Percentiles rank a stretch among this genome's conserved stretches.
These are phyloP conservation scores for Cyathus striatus DNA, from an alignment of 768 basidiomycete species.

Conservation along the genomic window DNA sequence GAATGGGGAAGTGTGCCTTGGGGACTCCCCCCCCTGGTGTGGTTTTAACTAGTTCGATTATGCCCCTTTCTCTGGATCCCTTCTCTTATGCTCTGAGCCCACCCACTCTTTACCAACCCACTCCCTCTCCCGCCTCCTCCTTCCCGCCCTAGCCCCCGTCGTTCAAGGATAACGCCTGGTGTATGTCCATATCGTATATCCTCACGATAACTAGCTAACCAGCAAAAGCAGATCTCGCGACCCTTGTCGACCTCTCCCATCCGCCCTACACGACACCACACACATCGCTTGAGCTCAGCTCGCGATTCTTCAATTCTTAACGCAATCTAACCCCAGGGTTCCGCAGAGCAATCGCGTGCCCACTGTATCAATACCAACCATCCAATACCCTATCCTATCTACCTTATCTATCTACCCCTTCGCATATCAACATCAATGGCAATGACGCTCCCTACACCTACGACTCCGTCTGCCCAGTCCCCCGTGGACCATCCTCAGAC, in stretches of 20 bases:
- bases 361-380: slow-evolving; percentile 3
- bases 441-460: slow-evolving; percentile 27
- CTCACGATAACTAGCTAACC: slow-evolving; percentile 12
- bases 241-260: slow-evolving; percentile 80
- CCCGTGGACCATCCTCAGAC: slow-evolving; percentile 38
- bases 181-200: slow-evolving; percentile 14
- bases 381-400: not conserved
- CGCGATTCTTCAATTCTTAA: slow-evolving; percentile 31
- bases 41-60: too few relatives aligned
- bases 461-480: slow-evolving; percentile 20
- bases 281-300: slow-evolving; percentile 69
- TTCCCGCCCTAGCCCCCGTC: slow-evolving; percentile 27
- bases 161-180: slow-evolving; percentile 47
- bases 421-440: slow-evolving; percentile 21
- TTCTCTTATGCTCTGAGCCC: too few relatives aligned
- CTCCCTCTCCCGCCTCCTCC: slow-evolving; percentile 8
- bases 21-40: too few relatives aligned
- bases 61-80: too few relatives aligned
- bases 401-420: too few relatives aligned
- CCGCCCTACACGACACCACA: slow-evolving; percentile 31
- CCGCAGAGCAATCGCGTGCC: slow-evolving; percentile 44
- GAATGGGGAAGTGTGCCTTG: too few relatives aligned
- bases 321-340: slow-evolving; percentile 22
- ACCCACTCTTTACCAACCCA: too few relatives aligned
- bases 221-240: slow-evolving; percentile 70